phyloP scores from a whole-genome alignment of 495 filamentous ascomycete species.

The Neurospora sublineolata region DNA sequence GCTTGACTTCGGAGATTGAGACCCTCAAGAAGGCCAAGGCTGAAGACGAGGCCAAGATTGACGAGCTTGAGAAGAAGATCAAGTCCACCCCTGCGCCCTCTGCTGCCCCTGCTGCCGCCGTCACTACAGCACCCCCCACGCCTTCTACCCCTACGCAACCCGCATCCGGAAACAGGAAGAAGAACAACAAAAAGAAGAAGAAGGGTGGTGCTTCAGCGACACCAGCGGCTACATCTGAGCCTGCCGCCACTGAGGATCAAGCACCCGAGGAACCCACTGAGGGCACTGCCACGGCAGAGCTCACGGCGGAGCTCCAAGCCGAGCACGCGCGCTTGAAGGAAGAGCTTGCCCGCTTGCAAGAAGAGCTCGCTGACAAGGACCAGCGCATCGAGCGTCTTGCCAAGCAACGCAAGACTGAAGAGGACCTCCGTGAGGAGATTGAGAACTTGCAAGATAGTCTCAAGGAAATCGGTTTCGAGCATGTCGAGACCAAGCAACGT shows the following conservation, averaged over 20 bases:
- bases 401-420: constrained; percentile 58
- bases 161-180: constrained; percentile 51
- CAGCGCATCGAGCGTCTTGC: constrained; percentile 53
- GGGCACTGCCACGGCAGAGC: constrained; percentile 13
- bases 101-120: constrained; percentile 6
- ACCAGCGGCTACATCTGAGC: constrained; percentile 12
- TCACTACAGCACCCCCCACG: constrained; percentile 1
- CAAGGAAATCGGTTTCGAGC: constrained; percentile 61
- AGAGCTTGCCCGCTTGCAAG: constrained; percentile 34
- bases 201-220: constrained; percentile 39
- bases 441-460: constrained; percentile 73
- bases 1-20: constrained; percentile 26
- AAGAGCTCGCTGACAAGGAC: constrained; percentile 62
- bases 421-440: constrained; percentile 76
- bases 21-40: constrained; percentile 24
- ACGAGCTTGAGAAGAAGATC: constrained; percentile 25
- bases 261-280: constrained; percentile 15
- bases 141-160: constrained; percentile 8
- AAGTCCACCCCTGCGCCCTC: constrained; percentile 10
- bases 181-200: constrained; percentile 88
- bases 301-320: constrained; percentile 23
- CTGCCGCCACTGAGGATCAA: constrained; percentile 19
- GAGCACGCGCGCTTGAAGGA: neutral
- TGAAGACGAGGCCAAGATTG: constrained; percentile 20
- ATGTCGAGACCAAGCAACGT: constrained; percentile 71